Conservation (phyloP, 768 basidiomycete species). For the Leccinum arenicola region DNA sequence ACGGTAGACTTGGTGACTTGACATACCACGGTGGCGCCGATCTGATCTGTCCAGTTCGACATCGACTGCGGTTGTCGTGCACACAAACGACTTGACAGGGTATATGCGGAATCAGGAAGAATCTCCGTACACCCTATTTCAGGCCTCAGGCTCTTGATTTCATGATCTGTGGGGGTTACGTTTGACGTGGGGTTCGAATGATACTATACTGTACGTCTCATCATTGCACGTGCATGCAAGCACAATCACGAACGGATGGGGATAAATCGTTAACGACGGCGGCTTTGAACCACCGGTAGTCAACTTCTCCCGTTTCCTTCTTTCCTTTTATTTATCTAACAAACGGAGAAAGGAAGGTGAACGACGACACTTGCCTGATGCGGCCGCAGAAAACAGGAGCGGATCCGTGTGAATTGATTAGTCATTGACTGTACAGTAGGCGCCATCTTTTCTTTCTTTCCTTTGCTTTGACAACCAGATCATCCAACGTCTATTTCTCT, state of each 20-base stretch:
- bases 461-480: not conserved
- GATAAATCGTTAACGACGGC: not conserved
- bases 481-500: not conserved
- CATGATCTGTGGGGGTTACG: not conserved
- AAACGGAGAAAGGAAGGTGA: not conserved
- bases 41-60: not conserved
- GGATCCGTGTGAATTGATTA: constrained; percentile 18
- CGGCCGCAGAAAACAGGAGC: not conserved
- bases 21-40: not conserved
- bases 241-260: not conserved
- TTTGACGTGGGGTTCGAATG: not conserved
- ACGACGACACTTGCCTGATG: constrained; percentile 25
- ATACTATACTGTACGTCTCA: not conserved
- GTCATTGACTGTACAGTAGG: constrained; percentile 23
- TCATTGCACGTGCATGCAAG: not conserved
- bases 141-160: not conserved
- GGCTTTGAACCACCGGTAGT: not conserved
- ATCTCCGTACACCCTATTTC: not conserved
- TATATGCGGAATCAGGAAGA: not conserved
- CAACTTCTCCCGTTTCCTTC: not conserved
- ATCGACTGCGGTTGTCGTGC: not conserved
- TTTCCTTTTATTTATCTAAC: not conserved
- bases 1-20: not conserved
- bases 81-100: not conserved
- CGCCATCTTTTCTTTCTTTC: not conserved